phyloP scores from a whole-genome alignment of 495 filamentous ascomycete species.

The Jackrogersella minutella region DNA sequence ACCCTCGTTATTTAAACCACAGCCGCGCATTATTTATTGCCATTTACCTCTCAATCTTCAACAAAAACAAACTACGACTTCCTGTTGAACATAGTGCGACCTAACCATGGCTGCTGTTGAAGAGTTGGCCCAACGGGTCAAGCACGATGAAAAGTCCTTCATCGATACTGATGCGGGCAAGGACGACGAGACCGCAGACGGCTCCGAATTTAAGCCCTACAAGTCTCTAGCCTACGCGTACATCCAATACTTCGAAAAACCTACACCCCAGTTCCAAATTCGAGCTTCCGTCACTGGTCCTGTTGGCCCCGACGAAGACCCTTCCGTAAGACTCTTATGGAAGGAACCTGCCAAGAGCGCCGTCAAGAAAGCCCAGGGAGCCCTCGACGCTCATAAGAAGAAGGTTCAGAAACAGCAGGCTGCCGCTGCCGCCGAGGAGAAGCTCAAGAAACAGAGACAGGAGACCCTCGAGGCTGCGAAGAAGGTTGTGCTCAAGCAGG shows the following conservation, averaged over 20 bases:
- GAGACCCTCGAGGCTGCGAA: conserved; percentile 80
- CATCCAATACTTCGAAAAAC: conserved; percentile 70
- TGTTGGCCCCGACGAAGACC: conserved; percentile 67
- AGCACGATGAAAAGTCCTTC: conserved; percentile 67
- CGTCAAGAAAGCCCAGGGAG: conserved; percentile 80
- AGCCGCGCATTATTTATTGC: not conserved
- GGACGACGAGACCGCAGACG: conserved; percentile 71
- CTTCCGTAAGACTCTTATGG: conserved; percentile 65
- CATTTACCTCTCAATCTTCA: not conserved
- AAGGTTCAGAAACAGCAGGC: conserved; percentile 76
- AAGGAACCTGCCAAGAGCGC: conserved; percentile 84
- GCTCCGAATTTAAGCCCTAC: conserved; percentile 76
- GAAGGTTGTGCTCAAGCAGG: conserved; percentile 83
- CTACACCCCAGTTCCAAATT: conserved; percentile 68
- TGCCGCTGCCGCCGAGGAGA: conserved; percentile 71
- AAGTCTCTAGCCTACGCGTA: conserved; percentile 81
- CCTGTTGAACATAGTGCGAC: not conserved
- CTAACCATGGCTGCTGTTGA: conserved; percentile 48
- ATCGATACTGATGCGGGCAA: conserved; percentile 80
- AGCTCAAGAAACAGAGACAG: conserved; percentile 70
- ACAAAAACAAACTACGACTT: not conserved
- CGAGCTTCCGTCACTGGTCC: conserved; percentile 73
- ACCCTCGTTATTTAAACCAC: too few relatives aligned
- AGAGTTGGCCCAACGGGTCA: conserved; percentile 54
- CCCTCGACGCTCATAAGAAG: conserved; percentile 76